These are phyloP conservation scores for Voacanga thouarsii DNA, from an alignment of 257 asterid species.

Conservation along the genomic window DNA sequence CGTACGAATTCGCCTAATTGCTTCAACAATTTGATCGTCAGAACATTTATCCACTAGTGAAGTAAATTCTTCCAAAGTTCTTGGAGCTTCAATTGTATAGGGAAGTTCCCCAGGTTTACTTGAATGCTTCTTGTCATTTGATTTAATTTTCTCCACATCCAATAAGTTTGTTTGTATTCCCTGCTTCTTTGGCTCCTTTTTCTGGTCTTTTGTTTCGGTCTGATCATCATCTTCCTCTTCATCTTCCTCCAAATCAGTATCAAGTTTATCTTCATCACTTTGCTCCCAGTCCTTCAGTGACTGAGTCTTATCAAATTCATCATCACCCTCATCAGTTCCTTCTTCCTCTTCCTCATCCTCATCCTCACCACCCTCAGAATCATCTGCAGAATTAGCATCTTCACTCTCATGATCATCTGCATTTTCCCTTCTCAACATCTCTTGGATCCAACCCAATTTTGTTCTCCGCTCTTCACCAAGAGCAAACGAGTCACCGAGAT, in stretches of 20 bases:
- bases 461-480: slow-evolving; percentile 37
- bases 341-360: slow-evolving; percentile 42
- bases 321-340: slow-evolving; percentile 41
- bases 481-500: slow-evolving; percentile 81
- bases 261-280: slow-evolving; percentile 77
- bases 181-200: slow-evolving; percentile 28
- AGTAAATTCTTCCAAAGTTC: slow-evolving; percentile 67
- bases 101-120: slow-evolving; percentile 62
- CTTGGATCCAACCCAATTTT: slow-evolving; percentile 63
- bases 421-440: slow-evolving; percentile 39
- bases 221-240: slow-evolving; percentile 31
- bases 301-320: slow-evolving; percentile 34
- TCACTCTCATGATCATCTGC: slow-evolving; percentile 33
- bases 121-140: slow-evolving; percentile 24
- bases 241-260: slow-evolving; percentile 45
- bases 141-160: slow-evolving; percentile 27
- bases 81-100: slow-evolving; percentile 93
- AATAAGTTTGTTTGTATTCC: slow-evolving; percentile 26
- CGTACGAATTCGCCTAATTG: slow-evolving; percentile 74
- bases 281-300: slow-evolving; percentile 94
- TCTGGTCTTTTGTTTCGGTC: slow-evolving; percentile 22
- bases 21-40: slow-evolving; percentile 82
- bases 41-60: slow-evolving; percentile 65
- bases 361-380: slow-evolving; percentile 39
- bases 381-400: slow-evolving; percentile 47